Conservation (phyloP, 805 yeast species). For the Ogataea nonfermentans region DNA sequence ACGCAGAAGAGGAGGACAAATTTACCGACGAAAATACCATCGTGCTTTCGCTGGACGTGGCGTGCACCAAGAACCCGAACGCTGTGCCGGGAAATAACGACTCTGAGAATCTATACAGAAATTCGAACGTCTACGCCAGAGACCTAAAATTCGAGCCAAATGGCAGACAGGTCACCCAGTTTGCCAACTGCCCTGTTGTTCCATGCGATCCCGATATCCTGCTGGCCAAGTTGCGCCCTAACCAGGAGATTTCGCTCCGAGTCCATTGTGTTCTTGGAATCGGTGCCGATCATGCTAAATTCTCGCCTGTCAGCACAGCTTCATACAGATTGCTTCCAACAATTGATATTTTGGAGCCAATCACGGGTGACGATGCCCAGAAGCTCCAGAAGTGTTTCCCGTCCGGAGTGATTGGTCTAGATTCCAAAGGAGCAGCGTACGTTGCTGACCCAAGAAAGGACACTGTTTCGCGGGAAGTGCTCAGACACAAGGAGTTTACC, state of each 20-base stretch:
- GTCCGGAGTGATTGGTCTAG: slow-evolving; percentile 82
- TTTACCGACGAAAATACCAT: slow-evolving; percentile 88
- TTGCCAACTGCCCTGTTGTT: slow-evolving; percentile 63
- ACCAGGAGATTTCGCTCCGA: slow-evolving; percentile 89
- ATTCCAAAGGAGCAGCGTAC: slow-evolving; percentile 63
- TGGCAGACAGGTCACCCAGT: slow-evolving; percentile 76
- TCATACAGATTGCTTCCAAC: slow-evolving; percentile 91
- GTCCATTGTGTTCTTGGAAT: slow-evolving; percentile 90
- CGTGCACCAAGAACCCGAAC: slow-evolving; percentile 82
- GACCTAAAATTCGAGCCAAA: slow-evolving; percentile 90
- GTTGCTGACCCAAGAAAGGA: slow-evolving; percentile 91
- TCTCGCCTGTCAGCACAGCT: slow-evolving; percentile 96
- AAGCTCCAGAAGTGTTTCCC: slow-evolving; percentile 91
- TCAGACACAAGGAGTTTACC: slow-evolving; percentile 87
- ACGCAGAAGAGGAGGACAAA: slow-evolving; percentile 61
- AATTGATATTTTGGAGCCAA: slow-evolving; percentile 72
- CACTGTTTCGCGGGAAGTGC: slow-evolving; percentile 94
- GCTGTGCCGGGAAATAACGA: slow-evolving; percentile 76
- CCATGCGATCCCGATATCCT: slow-evolving; percentile 88
- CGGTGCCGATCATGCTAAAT: slow-evolving; percentile 96
- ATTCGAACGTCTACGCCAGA: slow-evolving; percentile 83
- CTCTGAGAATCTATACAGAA: slow-evolving; percentile 80
- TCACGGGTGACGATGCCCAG: slow-evolving; percentile 70
- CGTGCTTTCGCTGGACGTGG: slow-evolving; percentile 74
- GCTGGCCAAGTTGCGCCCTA: slow-evolving; percentile 91